Conservation (phyloP, 345 rosid species). For the Heritiera fomes region DNA sequence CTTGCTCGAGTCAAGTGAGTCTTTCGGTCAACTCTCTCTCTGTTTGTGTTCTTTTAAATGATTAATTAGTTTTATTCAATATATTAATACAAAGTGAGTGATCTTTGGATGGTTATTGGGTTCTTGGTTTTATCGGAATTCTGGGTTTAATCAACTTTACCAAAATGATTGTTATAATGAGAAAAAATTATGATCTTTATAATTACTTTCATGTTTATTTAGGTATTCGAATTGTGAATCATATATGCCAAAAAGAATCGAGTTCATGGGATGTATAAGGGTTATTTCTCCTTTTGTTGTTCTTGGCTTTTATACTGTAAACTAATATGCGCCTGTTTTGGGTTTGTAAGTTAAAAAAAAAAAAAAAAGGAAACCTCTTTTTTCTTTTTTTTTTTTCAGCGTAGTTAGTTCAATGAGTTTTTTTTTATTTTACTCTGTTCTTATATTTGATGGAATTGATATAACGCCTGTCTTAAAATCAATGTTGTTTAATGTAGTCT, state of each 20-base stretch:
- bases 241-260: background rate
- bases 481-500: background rate
- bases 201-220: background rate
- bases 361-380: background rate
- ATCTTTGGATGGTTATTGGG: background rate
- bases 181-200: background rate
- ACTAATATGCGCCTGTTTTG: background rate
- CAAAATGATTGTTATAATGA: background rate
- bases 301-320: background rate
- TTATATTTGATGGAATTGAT: background rate
- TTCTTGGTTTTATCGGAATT: conserved; percentile 6
- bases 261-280: background rate
- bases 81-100: background rate
- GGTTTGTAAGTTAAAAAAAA: background rate
- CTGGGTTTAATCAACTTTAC: background rate
- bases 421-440: background rate
- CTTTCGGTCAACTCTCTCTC: background rate
- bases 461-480: background rate
- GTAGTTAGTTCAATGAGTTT: background rate
- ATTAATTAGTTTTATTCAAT: background rate
- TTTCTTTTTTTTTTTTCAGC: background rate
- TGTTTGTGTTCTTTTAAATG: background rate
- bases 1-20: conserved; percentile 78
- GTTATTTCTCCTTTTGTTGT: background rate
- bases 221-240: background rate